Evolutionary conservation across 1,139 yeast genomes (phyloP).

Genomic region (Hyphopichia khmerensis): DNA sequence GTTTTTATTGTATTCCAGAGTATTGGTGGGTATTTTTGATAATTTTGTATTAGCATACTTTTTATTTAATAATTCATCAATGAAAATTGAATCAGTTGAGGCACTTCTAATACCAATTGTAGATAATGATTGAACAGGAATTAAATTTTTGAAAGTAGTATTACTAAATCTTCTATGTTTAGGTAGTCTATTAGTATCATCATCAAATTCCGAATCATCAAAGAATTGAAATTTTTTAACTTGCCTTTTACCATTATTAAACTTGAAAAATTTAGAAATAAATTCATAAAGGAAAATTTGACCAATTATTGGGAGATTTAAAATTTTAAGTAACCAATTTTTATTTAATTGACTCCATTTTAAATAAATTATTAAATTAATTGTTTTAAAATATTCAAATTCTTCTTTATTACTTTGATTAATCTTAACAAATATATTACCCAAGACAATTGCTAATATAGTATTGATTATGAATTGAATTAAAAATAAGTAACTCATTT

Average conservation of each 20-base stretch:
- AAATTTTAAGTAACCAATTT: slow-evolving; percentile 18
- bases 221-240: slow-evolving; percentile 29
- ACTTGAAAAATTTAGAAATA: slow-evolving; percentile 17
- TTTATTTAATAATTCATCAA: slow-evolving; percentile 28
- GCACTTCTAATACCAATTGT: slow-evolving; percentile 34
- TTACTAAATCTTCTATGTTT: slow-evolving; percentile 15
- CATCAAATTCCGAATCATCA: slow-evolving; percentile 16
- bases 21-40: slow-evolving; percentile 9
- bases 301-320: slow-evolving; percentile 36
- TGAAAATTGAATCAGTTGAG: slow-evolving; percentile 35
- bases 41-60: slow-evolving; percentile 14
- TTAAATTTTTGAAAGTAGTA: not conserved
- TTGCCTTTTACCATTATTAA: slow-evolving; percentile 14
- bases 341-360: slow-evolving; percentile 9
- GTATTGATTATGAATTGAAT: slow-evolving; percentile 60
- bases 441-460: slow-evolving; percentile 57
- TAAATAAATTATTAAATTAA: slow-evolving; percentile 37
- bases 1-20: slow-evolving; percentile 9
- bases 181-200: slow-evolving; percentile 22
- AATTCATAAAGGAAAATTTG: slow-evolving; percentile 35
- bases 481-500: slow-evolving; percentile 53
- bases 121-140: slow-evolving; percentile 23
- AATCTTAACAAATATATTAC: slow-evolving; percentile 42
- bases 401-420: slow-evolving; percentile 40
- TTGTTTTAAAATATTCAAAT: slow-evolving; percentile 40